phyloP scores from a whole-genome alignment of 805 yeast species.

The Cyberlindnera mrakii region DNA sequence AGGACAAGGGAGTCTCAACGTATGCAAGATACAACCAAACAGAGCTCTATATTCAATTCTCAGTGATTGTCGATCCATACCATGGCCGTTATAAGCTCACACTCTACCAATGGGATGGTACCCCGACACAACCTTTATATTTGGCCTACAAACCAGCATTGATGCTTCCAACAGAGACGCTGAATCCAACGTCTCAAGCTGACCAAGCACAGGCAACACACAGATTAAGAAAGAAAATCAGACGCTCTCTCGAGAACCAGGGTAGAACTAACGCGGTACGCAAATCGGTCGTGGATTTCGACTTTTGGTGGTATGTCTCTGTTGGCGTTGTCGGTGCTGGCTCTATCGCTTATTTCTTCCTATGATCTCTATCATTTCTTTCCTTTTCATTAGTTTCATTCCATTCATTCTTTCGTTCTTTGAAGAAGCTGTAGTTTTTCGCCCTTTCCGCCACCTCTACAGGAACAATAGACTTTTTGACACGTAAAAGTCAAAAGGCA shows the following conservation, averaged over 20 bases:
- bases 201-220: conserved; percentile 26
- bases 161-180: conserved; percentile 90
- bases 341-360: conserved; percentile 25
- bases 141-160: conserved; percentile 90
- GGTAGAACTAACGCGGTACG: conserved; percentile 69
- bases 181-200: conserved; percentile 68
- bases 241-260: conserved; percentile 74
- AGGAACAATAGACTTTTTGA: no score
- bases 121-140: conserved; percentile 79
- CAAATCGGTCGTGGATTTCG: conserved; percentile 32
- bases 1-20: conserved; percentile 47
- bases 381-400: not conserved
- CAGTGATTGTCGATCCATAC: conserved; percentile 64
- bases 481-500: not conserved
- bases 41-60: conserved; percentile 51
- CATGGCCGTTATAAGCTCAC: conserved; percentile 78
- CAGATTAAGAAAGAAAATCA: conserved; percentile 39
- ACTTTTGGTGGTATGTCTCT: conserved; percentile 52
- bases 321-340: conserved; percentile 37
- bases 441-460: not conserved
- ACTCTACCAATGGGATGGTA: conserved; percentile 72
- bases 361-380: conserved; percentile 3
- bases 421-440: not conserved
- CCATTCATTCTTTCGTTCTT: not conserved
- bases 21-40: conserved; percentile 72